A percentile compares a stretch with the other conserved stretches of the same genome.
phyloP scores from a whole-genome alignment of 768 basidiomycete species.

The Psilocybe cyanescens region DNA sequence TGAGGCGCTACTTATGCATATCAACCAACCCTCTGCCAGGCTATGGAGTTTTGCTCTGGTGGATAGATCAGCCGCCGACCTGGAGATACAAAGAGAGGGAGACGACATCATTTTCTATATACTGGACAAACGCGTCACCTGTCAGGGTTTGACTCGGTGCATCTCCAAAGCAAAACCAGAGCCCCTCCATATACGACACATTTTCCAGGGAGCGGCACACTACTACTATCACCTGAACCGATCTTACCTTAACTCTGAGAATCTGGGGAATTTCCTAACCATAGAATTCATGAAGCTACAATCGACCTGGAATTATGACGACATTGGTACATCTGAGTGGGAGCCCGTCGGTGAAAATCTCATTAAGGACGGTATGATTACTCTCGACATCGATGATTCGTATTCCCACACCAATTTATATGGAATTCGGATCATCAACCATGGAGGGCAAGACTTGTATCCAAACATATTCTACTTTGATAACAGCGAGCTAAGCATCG shows the following conservation, averaged over 20 bases:
- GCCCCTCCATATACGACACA: not conserved
- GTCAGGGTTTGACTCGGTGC: not conserved
- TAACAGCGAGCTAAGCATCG: slow-evolving; percentile 30
- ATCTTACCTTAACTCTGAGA: slow-evolving; percentile 1
- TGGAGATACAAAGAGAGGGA: not conserved
- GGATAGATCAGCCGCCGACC: not conserved
- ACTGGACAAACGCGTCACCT: not conserved
- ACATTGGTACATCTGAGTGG: not conserved
- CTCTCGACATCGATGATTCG: slow-evolving; percentile 17
- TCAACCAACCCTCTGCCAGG: not conserved
- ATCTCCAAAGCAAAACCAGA: not conserved
- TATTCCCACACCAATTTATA: slow-evolving; percentile 2
- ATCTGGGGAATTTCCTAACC: not conserved
- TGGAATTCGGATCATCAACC: slow-evolving; percentile 29
- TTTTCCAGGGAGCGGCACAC: slow-evolving; percentile 6
- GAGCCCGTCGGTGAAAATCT: slow-evolving; percentile 20
- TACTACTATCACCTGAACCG: slow-evolving; percentile 13
- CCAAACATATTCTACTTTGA: slow-evolving; percentile 32
- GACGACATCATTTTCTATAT: not conserved
- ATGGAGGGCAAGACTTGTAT: slow-evolving; percentile 22
- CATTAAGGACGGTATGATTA: slow-evolving; percentile 18
- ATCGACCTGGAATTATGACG: not conserved
- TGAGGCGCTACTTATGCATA: not conserved
- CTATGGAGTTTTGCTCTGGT: not conserved
- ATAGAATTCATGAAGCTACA: slow-evolving; percentile 18